A percentile compares a stretch with the other conserved stretches of the same genome.
phyloP scores from a whole-genome alignment of 495 filamentous ascomycete species.

The Xylaria cubensis region DNA sequence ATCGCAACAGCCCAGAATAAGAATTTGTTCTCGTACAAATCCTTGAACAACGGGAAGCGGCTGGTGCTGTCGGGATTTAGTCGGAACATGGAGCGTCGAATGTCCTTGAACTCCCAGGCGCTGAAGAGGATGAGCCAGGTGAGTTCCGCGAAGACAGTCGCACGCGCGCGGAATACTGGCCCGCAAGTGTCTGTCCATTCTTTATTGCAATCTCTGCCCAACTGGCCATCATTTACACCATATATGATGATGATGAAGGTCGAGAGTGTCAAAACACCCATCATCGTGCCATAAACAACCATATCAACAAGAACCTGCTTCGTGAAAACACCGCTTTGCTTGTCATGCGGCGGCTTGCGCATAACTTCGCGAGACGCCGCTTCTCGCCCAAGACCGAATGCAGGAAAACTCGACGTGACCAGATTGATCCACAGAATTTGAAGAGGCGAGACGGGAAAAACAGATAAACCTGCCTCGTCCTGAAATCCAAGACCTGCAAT shows the following conservation, averaged over 20 bases:
- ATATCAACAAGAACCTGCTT: constrained; percentile 74
- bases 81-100: constrained; percentile 72
- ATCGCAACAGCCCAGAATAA: constrained; percentile 75
- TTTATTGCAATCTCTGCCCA: constrained; percentile 73
- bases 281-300: constrained; percentile 72
- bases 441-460: constrained; percentile 77
- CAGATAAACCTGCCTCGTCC: constrained; percentile 66
- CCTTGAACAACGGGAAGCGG: constrained; percentile 63
- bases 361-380: constrained; percentile 70
- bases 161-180: constrained; percentile 75
- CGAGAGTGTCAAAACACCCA: constrained; percentile 70
- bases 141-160: constrained; percentile 76
- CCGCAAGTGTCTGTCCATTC: constrained; percentile 60
- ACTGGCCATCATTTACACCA: constrained; percentile 59
- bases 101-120: constrained; percentile 78
- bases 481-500: constrained; percentile 77
- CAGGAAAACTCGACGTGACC: constrained; percentile 75
- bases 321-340: constrained; percentile 71
- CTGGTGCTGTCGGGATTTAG: constrained; percentile 62
- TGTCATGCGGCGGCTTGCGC: constrained; percentile 72
- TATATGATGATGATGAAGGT: constrained; percentile 75
- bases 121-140: constrained; percentile 76
- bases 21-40: constrained; percentile 74
- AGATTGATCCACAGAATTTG: constrained; percentile 84
- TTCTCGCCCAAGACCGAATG: constrained; percentile 77